A percentile compares a stretch with the other conserved stretches of the same genome.
Evolutionary conservation across 2,329 filamentous ascomycete genomes (phyloP).

Genomic region (Arthrinium phaeospermum): DNA sequence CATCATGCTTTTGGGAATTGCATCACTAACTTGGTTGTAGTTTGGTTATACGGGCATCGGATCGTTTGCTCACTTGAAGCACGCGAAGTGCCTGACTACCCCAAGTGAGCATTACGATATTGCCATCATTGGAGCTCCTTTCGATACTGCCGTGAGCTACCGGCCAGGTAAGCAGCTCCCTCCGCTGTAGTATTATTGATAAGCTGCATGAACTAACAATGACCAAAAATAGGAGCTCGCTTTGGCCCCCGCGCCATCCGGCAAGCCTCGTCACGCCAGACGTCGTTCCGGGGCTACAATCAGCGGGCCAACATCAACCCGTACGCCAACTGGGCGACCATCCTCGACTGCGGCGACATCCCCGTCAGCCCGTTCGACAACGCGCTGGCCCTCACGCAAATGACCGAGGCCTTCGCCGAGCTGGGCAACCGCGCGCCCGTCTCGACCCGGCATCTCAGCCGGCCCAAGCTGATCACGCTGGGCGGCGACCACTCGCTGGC

Average conservation of each 20-base stretch:
- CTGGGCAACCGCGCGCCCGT: slow-evolving; percentile 54
- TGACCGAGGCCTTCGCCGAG: slow-evolving; percentile 80
- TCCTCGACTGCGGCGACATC: slow-evolving; percentile 91
- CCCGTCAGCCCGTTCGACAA: slow-evolving; percentile 89
- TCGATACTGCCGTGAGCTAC: slow-evolving; percentile 76
- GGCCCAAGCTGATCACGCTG: slow-evolving; percentile 68
- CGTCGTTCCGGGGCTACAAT: slow-evolving; percentile 81
- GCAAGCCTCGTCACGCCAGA: slow-evolving; percentile 81
- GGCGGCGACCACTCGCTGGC: slow-evolving; percentile 77
- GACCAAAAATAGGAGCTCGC: slow-evolving; percentile 63
- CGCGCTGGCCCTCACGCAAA: slow-evolving; percentile 77
- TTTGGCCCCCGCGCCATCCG: slow-evolving; percentile 91
- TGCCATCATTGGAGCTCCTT: slow-evolving; percentile 73
- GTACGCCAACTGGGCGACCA: slow-evolving; percentile 76
- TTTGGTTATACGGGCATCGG: slow-evolving; percentile 76
- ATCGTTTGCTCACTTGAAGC: slow-evolving; percentile 73
- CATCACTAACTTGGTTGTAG: slow-evolving; percentile 33
- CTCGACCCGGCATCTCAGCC: slow-evolving; percentile 37
- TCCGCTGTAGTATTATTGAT: neutral
- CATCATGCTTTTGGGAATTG: neutral
- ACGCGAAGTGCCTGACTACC: slow-evolving; percentile 72
- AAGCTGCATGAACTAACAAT: neutral
- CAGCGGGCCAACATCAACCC: slow-evolving; percentile 83
- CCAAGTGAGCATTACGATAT: slow-evolving; percentile 71
- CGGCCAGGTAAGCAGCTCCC: slow-evolving; percentile 58